Percentiles rank a stretch among this genome's conserved stretches.
Conservation (phyloP, 108 stramenopile genomes). For the Conticribra weissflogii region DNA sequence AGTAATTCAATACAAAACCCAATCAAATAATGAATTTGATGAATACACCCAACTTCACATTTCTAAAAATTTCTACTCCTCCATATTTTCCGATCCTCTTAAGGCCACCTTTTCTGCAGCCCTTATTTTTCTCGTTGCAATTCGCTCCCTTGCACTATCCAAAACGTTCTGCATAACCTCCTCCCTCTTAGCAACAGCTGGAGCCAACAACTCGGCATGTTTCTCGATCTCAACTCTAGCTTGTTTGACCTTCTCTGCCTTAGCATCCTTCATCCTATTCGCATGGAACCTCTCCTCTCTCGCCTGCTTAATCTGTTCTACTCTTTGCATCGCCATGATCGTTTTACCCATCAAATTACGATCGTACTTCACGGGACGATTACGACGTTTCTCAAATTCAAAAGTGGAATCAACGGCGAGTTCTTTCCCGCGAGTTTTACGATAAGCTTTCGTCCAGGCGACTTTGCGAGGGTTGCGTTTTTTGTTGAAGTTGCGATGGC, state of each 20-base stretch:
- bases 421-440: slow-evolving; percentile 95
- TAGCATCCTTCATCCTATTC: slow-evolving; percentile 90
- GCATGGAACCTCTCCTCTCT: slow-evolving; percentile 85
- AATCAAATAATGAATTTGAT: too few relatives aligned
- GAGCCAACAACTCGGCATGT: slow-evolving; percentile 85
- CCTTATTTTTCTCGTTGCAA: slow-evolving; percentile 77
- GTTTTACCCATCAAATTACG: slow-evolving; percentile 97
- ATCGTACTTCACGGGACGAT: slow-evolving; percentile 98
- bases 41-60: too few relatives aligned
- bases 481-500: slow-evolving; percentile 98
- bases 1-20: too few relatives aligned
- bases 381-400: slow-evolving; percentile 99
- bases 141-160: slow-evolving; percentile 77
- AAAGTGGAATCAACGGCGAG: slow-evolving; percentile 97
- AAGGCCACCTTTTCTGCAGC: slow-evolving; percentile 41
- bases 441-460: slow-evolving; percentile 99
- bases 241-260: slow-evolving; percentile 85
- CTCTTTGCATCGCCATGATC: slow-evolving; percentile 95
- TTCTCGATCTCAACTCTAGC: slow-evolving; percentile 92
- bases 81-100: slow-evolving; percentile 41
- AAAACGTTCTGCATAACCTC: slow-evolving; percentile 91
- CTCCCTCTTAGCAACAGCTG: slow-evolving; percentile 81
- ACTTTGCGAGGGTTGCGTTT: slow-evolving; percentile 99
- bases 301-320: slow-evolving; percentile 86
- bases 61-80: too few relatives aligned